Evolutionary conservation across 1,139 yeast genomes (phyloP), one percentile per base, ranked within the genome.

Genomic region (Diutina siamensis): DNA sequence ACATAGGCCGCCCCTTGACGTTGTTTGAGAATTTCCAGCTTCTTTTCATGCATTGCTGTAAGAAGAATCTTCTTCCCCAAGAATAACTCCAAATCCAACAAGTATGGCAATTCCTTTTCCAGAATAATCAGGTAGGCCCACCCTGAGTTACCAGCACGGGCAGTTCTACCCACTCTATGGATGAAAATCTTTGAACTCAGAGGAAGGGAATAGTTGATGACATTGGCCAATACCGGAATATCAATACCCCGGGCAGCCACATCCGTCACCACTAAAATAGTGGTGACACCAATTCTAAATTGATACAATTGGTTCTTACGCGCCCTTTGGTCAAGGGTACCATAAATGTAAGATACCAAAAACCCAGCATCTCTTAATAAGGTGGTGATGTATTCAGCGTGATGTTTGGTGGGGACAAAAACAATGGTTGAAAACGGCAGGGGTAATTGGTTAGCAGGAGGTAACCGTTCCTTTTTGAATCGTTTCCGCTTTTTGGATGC

Each of bases 191-290:
- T 54, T 0, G 95, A 85, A 53, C 86, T 95, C 0, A 89, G 83
- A 1, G 97, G 97, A 2, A 97, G 95, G 51, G 88, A 96, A 35
- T 87, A 54, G 58, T 88, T 97, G 9, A 88, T 66, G 3, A 88
- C 96, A 35, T 88, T 64, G 56, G 88, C 97, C 17, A 88, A 96
- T 48, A 87, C 92, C 1, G 95, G 95, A 31, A 88, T 79, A 65
- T 89, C 97, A 31, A 89, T 77, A 41, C 97, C 97, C 61, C 97
- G 72, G 0, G 96, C 95, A 1, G 97, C 96, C 19, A 83, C 89
- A 65, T 83, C 94, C 0, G 94, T 83, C 3, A 92, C 81, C 64
- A 89, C 66, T 21, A 89, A 61, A 0, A 88, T 56, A 33, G 63
- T 55, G 1, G 64, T 56, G 45, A 67, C 73, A 4, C 70, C 70